Evolutionary conservation across 495 filamentous ascomycete genomes (phyloP).

Genomic region (Hypoxylon rickii): DNA sequence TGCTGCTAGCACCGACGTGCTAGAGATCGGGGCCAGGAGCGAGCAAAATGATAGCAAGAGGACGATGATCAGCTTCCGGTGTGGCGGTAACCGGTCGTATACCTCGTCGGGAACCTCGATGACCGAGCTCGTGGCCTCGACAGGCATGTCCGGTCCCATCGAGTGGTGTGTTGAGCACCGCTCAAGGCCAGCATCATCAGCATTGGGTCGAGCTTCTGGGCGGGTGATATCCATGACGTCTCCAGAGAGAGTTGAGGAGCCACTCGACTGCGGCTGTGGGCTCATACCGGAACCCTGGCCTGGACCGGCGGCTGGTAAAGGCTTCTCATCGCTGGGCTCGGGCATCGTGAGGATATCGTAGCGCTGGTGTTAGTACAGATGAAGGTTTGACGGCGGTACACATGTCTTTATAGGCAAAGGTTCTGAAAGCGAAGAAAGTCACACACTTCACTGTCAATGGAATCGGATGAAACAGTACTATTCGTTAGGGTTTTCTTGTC

Average conservation of each 20-base stretch:
- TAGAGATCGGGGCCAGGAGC: constrained; percentile 70
- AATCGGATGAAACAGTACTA: too few relatives aligned
- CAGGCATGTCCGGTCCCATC: constrained; percentile 39
- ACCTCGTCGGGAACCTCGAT: constrained; percentile 51
- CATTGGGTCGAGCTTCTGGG: constrained; percentile 7
- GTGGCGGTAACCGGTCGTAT: constrained; percentile 58
- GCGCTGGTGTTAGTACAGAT: constrained; percentile 3
- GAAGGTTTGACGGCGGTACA: constrained; percentile 1
- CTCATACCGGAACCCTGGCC: neutral
- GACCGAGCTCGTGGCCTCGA: constrained; percentile 47
- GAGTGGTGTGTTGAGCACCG: constrained; percentile 41
- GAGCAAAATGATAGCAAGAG: constrained; percentile 67
- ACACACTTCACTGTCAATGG: neutral
- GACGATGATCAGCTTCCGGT: constrained; percentile 64
- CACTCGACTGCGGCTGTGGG: constrained; percentile 19
- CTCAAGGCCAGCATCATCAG: constrained; percentile 23
- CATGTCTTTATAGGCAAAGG: constrained; percentile 15
- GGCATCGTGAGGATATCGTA: constrained; percentile 12
- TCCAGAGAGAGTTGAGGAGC: constrained; percentile 27
- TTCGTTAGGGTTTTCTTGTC: constrained; percentile 4
- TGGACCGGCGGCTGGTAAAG: neutral
- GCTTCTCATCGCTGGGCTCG: constrained; percentile 11
- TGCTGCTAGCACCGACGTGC: constrained; percentile 70
- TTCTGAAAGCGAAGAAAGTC: neutral
- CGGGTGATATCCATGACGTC: constrained; percentile 15